phyloP scores from a whole-genome alignment of 768 basidiomycete genomes.

The Phlebiopsis gigantea region DNA sequence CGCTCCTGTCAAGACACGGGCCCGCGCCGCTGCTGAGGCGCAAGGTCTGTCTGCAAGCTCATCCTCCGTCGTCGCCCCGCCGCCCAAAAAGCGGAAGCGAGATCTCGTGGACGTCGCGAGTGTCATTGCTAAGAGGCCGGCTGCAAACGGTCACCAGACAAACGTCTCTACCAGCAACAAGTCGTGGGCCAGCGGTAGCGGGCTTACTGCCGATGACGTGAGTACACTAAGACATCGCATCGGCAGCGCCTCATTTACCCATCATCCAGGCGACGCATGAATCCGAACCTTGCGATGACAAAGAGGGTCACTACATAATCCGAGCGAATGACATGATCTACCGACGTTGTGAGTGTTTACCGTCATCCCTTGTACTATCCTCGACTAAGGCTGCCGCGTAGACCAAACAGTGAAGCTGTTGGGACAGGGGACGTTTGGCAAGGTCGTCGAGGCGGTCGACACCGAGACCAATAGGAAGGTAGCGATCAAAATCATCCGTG shows the following conservation, averaged over 20 bases:
- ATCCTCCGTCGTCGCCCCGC: slow-evolving; percentile 58
- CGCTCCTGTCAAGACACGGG: slow-evolving; percentile 77
- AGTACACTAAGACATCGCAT: slow-evolving; percentile 25
- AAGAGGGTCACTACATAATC: slow-evolving; percentile 98
- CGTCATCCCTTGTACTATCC: background rate
- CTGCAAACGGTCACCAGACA: slow-evolving; percentile 43
- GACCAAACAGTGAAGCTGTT: slow-evolving; percentile 89
- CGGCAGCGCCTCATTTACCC: slow-evolving; percentile 20
- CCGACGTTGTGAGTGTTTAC: slow-evolving; percentile 61
- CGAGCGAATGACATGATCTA: slow-evolving; percentile 85
- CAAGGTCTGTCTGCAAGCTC: slow-evolving; percentile 68
- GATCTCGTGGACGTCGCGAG: slow-evolving; percentile 71
- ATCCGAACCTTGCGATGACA: slow-evolving; percentile 83
- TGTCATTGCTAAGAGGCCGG: slow-evolving; percentile 63
- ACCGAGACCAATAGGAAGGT: slow-evolving; percentile 69
- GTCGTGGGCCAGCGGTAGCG: slow-evolving; percentile 65
- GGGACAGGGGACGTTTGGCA: slow-evolving; percentile 98
- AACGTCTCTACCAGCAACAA: slow-evolving; percentile 47
- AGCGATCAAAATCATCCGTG: slow-evolving; percentile 98
- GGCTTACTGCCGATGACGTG: slow-evolving; percentile 64
- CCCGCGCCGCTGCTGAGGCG: slow-evolving; percentile 82
- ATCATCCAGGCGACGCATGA: slow-evolving; percentile 51
- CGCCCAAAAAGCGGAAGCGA: slow-evolving; percentile 82
- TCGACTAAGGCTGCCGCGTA: slow-evolving; percentile 27
- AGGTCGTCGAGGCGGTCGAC: slow-evolving; percentile 93